Percentiles rank a stretch among this genome's conserved stretches.
phyloP scores from a whole-genome alignment of 1,284 basidiomycete species.

The Peniophora sp. region DNA sequence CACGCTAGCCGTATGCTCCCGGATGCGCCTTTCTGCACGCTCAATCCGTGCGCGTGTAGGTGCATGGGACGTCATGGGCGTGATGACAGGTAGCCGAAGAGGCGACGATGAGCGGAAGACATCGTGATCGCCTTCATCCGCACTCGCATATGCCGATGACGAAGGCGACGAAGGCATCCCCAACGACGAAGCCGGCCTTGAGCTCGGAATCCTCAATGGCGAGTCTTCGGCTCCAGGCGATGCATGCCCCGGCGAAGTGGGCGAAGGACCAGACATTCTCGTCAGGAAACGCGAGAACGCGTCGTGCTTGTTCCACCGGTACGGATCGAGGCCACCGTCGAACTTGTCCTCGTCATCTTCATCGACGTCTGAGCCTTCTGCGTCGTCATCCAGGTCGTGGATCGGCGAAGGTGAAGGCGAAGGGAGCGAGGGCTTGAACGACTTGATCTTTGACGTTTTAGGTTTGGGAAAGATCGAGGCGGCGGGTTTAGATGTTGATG shows the following conservation, averaged over 20 bases:
- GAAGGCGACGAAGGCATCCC: constrained; percentile 1
- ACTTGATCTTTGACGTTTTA: background rate
- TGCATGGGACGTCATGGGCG: constrained; percentile 9
- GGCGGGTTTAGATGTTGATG: background rate
- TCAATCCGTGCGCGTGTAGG: constrained; percentile 16
- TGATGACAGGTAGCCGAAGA: constrained; percentile 11
- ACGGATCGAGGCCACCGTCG: constrained; percentile 14
- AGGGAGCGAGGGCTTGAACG: constrained; percentile 1
- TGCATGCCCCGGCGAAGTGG: constrained; percentile 8
- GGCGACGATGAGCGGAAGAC: constrained; percentile 7
- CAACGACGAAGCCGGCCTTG: background rate
- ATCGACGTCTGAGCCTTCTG: constrained; percentile 7
- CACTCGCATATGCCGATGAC: constrained; percentile 2
- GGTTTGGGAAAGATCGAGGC: background rate
- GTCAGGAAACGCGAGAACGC: constrained; percentile 22
- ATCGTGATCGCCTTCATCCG: background rate
- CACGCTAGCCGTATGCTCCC: constrained; percentile 19
- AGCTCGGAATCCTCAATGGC: background rate
- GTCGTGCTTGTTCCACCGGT: constrained; percentile 20
- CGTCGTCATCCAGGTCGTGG: constrained; percentile 6
- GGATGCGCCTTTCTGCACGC: constrained; percentile 17
- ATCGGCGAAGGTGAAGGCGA: background rate
- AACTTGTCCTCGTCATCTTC: constrained; percentile 1
- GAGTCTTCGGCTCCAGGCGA: constrained; percentile 1
- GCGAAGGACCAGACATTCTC: constrained; percentile 15